Percentiles rank a stretch among this genome's conserved stretches.
phyloP scores from a whole-genome alignment of 2,329 filamentous ascomycete genomes.

The Alternaria brassicicola region DNA sequence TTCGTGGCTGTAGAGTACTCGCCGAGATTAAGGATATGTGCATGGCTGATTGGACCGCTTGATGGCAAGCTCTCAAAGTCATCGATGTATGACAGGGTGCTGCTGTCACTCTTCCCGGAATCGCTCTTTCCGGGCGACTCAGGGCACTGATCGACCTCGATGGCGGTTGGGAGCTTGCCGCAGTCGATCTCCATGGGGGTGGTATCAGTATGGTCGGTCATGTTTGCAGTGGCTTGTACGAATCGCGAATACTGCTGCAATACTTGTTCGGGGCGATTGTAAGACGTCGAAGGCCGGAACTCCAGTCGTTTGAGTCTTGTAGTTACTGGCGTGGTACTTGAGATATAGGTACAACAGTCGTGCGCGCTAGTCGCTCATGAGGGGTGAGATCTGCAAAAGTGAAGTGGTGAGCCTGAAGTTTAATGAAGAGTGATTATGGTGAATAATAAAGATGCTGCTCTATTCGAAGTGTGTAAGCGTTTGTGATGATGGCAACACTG shows the following conservation, averaged over 20 bases:
- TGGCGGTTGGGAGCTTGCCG: accelerated
- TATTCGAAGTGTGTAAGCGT: neutral
- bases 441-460: neutral
- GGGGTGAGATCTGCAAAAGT: neutral
- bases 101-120: neutral
- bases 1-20: neutral
- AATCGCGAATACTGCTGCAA: neutral
- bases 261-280: accelerated
- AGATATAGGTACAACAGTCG: neutral
- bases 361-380: neutral
- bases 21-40: constrained; percentile 16
- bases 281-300: neutral
- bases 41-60: neutral
- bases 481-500: neutral
- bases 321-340: neutral
- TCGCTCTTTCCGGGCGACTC: neutral
- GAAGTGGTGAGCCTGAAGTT: neutral
- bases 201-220: neutral
- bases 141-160: accelerated
- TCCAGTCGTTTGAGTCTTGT: neutral
- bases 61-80: constrained; percentile 12
- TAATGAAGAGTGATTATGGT: neutral
- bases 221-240: neutral
- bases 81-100: constrained; percentile 4
- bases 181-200: constrained; percentile 2